Base-by-base conservation (phyloP, 805 yeast species). In the Isabelozyma heimii region DNA sequence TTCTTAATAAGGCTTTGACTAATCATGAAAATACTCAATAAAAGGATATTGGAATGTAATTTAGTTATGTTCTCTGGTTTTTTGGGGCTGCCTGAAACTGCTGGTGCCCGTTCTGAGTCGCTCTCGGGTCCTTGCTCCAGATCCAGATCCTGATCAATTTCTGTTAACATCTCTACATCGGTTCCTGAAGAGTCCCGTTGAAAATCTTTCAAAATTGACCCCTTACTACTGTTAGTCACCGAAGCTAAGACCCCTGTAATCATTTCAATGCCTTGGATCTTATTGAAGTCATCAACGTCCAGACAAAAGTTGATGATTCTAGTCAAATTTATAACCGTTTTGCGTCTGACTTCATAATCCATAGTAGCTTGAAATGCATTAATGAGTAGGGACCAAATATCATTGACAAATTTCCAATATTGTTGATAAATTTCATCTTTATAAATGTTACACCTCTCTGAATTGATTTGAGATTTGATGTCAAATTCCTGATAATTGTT, bases 301-400 rank as follows among this genome's bases (percentile, higher is more conserved):
- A 65, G 62, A 13, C 77, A 54, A 39, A 81, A 73, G 0, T 76
- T 63, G 1, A 81, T 63, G 13, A 84, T 73, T 52, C 89, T 75
- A 12, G 80, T 62, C 14, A 88, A 57, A 14, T 82, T 75, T 10
- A 83, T 65, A 17, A 87, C 65, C 1, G 79, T 80, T 45, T 79
- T 72, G 47, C 83, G 75, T 54, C 94, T 77, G 7, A 87, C 73
- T 13, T 79, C 80, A 52, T 76, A 81, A 50, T 87, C 89, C 60
- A 87, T 85, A 0, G 92, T 78, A 2, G 92, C 83, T 35, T 87
- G 83, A 57, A 84, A 89, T 8, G 88, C 77, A 51, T 80, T 82
- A 9, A 87, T 63, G 46, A 89, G 58, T 4, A 84, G 54, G 0
- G 81, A 76, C 61, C 84, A 79, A 4, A 83, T 60, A 8, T 73